Evolutionary conservation across 768 basidiomycete species (phyloP).

Genomic region (Trametes punicea): DNA sequence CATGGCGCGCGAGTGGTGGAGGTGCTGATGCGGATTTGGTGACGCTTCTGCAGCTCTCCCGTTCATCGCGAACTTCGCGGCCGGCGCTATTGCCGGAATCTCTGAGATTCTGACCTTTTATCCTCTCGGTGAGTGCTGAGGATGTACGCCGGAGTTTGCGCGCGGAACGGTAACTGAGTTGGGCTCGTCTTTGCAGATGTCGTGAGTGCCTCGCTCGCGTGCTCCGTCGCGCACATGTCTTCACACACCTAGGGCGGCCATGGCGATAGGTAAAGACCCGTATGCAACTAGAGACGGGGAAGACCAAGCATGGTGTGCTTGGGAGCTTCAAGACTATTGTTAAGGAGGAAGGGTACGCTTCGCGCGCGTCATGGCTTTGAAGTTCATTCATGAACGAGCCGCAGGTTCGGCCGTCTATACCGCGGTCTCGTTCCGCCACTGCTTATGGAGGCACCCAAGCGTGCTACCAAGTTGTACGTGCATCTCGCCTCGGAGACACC

Average conservation of each 20-base stretch:
- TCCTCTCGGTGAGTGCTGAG: conserved; percentile 70
- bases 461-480: conserved; percentile 90
- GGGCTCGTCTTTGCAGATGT: conserved; percentile 57
- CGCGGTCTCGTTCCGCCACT: conserved; percentile 95
- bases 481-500: background rate
- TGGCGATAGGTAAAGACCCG: conserved; percentile 86
- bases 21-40: background rate
- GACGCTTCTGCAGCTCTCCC: conserved; percentile 57
- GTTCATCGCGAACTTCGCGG: conserved; percentile 86
- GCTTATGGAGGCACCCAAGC: conserved; percentile 94
- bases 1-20: background rate
- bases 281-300: conserved; percentile 93
- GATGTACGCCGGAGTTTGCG: background rate
- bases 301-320: conserved; percentile 69
- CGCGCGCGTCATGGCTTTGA: background rate
- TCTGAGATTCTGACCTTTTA: conserved; percentile 84
- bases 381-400: too few species aligned
- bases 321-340: conserved; percentile 83
- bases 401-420: conserved; percentile 79
- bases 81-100: conserved; percentile 94
- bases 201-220: conserved; percentile 45
- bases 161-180: background rate
- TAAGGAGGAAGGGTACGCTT: conserved; percentile 80
- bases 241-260: conserved; percentile 12
- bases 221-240: background rate